Evolutionary conservation across 2,329 filamentous ascomycete genomes (phyloP).

Genomic region (Neofusicoccum sp.): DNA sequence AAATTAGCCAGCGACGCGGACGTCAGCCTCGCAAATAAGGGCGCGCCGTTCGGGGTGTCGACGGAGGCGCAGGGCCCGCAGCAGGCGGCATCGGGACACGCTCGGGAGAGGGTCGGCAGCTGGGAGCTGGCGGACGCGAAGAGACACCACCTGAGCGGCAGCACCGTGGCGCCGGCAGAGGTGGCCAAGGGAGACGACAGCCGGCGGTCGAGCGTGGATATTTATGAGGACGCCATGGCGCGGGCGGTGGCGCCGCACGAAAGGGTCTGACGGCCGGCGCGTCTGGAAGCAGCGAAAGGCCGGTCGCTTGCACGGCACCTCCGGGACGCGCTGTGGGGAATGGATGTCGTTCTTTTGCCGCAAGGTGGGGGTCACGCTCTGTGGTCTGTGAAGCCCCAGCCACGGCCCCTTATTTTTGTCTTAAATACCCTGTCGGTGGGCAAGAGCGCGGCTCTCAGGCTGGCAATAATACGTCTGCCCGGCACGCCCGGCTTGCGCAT

Average conservation of each 20-base stretch:
- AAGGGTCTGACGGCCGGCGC: conserved; percentile 42
- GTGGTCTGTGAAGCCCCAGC: neutral
- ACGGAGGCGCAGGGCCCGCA: conserved; percentile 39
- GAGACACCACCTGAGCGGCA: neutral
- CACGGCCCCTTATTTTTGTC: neutral
- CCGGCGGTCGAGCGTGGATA: conserved; percentile 45
- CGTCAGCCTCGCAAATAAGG: conserved; percentile 38
- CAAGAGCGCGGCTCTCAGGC: neutral
- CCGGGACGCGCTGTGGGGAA: neutral
- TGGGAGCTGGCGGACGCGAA: conserved; percentile 52
- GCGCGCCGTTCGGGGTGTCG: conserved; percentile 2
- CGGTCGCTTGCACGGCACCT: neutral
- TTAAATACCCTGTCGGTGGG: neutral
- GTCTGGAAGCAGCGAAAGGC: neutral
- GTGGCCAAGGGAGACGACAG: conserved; percentile 27
- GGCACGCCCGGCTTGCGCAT: neutral
- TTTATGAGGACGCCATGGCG: conserved; percentile 41
- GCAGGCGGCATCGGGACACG: conserved; percentile 35
- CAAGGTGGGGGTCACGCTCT: neutral
- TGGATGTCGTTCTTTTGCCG: neutral
- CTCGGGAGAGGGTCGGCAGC: conserved; percentile 55
- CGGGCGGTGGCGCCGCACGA: conserved; percentile 48
- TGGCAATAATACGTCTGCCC: neutral
- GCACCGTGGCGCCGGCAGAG: conserved; percentile 23
- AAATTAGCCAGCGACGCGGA: conserved; percentile 58